These are phyloP conservation scores for Orychophragmus violaceus DNA, from an alignment of 345 rosid genomes.

Conservation along the genomic window DNA sequence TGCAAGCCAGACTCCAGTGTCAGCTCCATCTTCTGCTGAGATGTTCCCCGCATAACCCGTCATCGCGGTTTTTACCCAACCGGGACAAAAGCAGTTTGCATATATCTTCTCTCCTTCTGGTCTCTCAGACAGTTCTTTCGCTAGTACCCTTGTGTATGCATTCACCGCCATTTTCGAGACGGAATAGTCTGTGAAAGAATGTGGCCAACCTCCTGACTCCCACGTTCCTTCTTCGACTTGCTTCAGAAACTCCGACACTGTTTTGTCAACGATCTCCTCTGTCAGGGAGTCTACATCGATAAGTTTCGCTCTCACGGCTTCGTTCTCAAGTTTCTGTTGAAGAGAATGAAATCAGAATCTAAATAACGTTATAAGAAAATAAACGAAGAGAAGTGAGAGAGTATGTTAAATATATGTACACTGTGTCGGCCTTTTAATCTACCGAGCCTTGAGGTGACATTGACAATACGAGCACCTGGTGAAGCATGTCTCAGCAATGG, in stretches of 20 bases:
- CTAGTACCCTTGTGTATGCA: slow-evolving; percentile 63
- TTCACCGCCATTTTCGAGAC: slow-evolving; percentile 89
- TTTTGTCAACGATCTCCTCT: slow-evolving; percentile 61
- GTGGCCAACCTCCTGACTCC: slow-evolving; percentile 92
- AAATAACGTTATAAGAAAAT: neutral
- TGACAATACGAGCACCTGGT: slow-evolving; percentile 77
- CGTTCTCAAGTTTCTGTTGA: slow-evolving; percentile 63
- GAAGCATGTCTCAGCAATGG: slow-evolving; percentile 74
- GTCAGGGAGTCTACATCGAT: slow-evolving; percentile 47
- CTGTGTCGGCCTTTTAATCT: slow-evolving; percentile 75
- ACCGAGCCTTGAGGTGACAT: slow-evolving; percentile 82
- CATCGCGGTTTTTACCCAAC: slow-evolving; percentile 98
- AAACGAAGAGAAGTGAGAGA: neutral
- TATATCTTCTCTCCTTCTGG: slow-evolving; percentile 74
- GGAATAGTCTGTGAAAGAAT: slow-evolving; percentile 69
- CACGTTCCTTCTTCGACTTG: slow-evolving; percentile 77
- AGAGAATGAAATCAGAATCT: neutral
- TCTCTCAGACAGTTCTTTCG: slow-evolving; percentile 47
- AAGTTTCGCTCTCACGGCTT: slow-evolving; percentile 51
- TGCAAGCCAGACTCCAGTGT: slow-evolving; percentile 92
- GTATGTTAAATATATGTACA: slow-evolving; percentile 35
- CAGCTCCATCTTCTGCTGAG: slow-evolving; percentile 78
- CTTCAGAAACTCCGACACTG: slow-evolving; percentile 51
- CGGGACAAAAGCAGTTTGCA: slow-evolving; percentile 89
- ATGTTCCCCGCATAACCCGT: slow-evolving; percentile 90